These are phyloP conservation scores for Globisporangium solare DNA, from an alignment of 352 stramenopile species.

Conservation along the genomic window DNA sequence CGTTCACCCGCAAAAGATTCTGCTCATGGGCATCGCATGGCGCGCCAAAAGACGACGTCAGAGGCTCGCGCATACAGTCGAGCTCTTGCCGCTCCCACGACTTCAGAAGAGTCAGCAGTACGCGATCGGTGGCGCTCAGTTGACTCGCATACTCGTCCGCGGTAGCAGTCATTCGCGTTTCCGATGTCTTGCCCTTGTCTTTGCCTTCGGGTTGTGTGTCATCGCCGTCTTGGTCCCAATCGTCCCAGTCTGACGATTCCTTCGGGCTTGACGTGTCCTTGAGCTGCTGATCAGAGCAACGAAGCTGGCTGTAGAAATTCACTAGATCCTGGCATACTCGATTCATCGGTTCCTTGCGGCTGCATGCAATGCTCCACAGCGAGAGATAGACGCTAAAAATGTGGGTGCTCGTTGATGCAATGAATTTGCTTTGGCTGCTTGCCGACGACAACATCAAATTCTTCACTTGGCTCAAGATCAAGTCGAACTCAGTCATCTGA, in stretches of 20 bases:
- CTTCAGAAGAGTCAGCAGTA: background rate
- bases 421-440: too few species aligned
- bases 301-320: background rate
- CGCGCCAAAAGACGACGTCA: background rate
- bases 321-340: constrained; percentile 1
- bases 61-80: background rate
- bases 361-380: background rate
- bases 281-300: background rate
- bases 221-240: constrained; percentile 33
- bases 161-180: background rate
- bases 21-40: too few species aligned
- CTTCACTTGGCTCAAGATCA: constrained; percentile 8
- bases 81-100: background rate
- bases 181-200: background rate
- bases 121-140: background rate
- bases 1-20: too few species aligned
- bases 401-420: background rate
- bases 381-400: background rate
- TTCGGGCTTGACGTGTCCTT: background rate
- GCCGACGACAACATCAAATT: background rate
- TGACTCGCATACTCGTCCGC: background rate
- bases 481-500: background rate
- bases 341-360: background rate
- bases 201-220: background rate
- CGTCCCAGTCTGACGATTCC: constrained; percentile 21